Evolutionary conservation across 352 stramenopile species (phyloP).

Genomic region (Phytophthora nicotianae): DNA sequence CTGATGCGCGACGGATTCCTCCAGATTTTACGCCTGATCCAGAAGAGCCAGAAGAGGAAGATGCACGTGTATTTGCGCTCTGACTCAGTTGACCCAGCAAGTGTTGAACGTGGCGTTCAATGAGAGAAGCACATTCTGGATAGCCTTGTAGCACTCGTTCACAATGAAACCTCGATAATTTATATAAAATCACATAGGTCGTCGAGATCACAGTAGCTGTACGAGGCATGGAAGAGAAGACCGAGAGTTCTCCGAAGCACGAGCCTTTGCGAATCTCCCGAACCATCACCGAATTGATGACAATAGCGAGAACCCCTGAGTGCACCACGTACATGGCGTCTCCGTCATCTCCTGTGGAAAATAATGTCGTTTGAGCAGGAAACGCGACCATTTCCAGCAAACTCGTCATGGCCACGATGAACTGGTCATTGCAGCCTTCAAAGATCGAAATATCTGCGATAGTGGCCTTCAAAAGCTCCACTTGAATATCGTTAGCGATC

Average conservation of each 20-base stretch:
- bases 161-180: constrained; percentile 60
- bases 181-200: constrained; percentile 74
- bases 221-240: constrained; percentile 61
- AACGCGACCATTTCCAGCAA: constrained; percentile 65
- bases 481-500: constrained; percentile 75
- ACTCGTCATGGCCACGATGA: constrained; percentile 65
- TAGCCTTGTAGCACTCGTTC: constrained; percentile 63
- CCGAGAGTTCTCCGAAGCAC: constrained; percentile 74
- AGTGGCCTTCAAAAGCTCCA: constrained; percentile 63
- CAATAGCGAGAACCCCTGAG: constrained; percentile 63
- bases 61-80: not conserved
- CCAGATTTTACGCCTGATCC: not conserved
- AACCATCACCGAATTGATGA: constrained; percentile 61
- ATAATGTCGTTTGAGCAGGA: constrained; percentile 61
- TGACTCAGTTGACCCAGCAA: constrained; percentile 17
- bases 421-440: constrained; percentile 58
- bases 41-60: not conserved
- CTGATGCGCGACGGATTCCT: constrained; percentile 3
- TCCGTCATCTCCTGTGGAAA: constrained; percentile 56
- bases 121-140: constrained; percentile 38
- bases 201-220: constrained; percentile 61
- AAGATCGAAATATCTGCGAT: constrained; percentile 66
- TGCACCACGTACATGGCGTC: constrained; percentile 82
- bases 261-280: constrained; percentile 71
- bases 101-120: constrained; percentile 27